Percentiles rank a stretch among this genome's conserved stretches.
phyloP scores from a whole-genome alignment of 2,329 filamentous ascomycete genomes.

The Colletotrichum sp. region DNA sequence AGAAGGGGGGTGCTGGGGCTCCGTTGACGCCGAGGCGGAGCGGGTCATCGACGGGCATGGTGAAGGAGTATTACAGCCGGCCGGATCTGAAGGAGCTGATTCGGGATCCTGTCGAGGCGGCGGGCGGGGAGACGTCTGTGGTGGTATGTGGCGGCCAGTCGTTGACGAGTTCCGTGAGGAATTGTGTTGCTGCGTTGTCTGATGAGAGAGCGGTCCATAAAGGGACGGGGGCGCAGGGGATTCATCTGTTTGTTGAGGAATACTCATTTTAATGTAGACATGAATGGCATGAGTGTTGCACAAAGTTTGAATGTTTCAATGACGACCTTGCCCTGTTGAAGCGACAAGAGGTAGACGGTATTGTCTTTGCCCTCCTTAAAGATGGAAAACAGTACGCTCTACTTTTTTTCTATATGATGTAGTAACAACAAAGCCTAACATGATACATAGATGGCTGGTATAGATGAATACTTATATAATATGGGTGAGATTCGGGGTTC shows the following conservation, averaged over 20 bases:
- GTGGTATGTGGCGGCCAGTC: conserved; percentile 64
- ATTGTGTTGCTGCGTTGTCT: conserved; percentile 59
- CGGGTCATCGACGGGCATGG: conserved; percentile 28
- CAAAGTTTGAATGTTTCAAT: background rate
- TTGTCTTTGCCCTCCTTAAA: too few relatives aligned
- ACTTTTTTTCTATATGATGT: too few relatives aligned
- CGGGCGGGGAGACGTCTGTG: conserved; percentile 65
- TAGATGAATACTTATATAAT: too few relatives aligned
- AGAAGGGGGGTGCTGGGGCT: conserved; percentile 1
- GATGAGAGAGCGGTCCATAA: conserved; percentile 69
- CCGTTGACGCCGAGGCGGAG: conserved; percentile 27
- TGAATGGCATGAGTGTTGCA: background rate
- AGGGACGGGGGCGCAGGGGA: conserved; percentile 67
- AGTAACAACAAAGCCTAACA: too few relatives aligned
- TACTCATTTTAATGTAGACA: conserved; percentile 52
- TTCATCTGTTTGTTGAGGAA: conserved; percentile 65
- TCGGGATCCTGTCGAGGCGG: conserved; percentile 58
- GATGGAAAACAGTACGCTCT: too few relatives aligned
- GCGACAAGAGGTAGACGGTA: background rate
- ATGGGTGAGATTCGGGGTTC: too few relatives aligned
- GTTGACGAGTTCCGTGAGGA: conserved; percentile 58
- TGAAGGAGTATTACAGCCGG: conserved; percentile 50
- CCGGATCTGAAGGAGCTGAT: conserved; percentile 59
- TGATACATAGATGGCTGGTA: too few relatives aligned
- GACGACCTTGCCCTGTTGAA: background rate